These are phyloP conservation scores for Xylaria sp. DNA, from an alignment of 2,329 filamentous ascomycete species.

Conservation along the genomic window DNA sequence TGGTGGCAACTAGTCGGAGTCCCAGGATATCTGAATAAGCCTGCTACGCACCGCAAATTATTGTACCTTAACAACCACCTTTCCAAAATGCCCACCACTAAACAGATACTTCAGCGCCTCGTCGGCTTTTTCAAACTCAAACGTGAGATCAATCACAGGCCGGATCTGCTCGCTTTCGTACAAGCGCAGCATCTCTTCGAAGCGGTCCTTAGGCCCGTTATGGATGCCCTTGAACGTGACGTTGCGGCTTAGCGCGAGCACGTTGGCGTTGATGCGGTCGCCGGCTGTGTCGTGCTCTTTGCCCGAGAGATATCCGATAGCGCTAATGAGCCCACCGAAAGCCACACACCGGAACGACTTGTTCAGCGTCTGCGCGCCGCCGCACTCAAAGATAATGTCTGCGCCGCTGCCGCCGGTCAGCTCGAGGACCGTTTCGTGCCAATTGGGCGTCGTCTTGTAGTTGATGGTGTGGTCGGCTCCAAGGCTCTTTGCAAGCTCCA, in stretches of 20 bases:
- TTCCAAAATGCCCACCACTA: slow-evolving; percentile 67
- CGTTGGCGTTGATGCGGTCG: slow-evolving; percentile 63
- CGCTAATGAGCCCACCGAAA: slow-evolving; percentile 65
- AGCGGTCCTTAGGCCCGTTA: slow-evolving; percentile 67
- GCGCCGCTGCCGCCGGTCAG: slow-evolving; percentile 60
- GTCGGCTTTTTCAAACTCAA: slow-evolving; percentile 58
- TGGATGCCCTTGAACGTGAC: slow-evolving; percentile 61
- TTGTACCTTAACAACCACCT: slow-evolving; percentile 61
- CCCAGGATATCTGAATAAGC: too few species aligned
- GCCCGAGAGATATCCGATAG: slow-evolving; percentile 56
- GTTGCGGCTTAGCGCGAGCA: slow-evolving; percentile 55
- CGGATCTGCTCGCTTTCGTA: slow-evolving; percentile 58
- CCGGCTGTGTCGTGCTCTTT: slow-evolving; percentile 59
- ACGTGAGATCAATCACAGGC: slow-evolving; percentile 61
- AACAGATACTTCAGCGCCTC: slow-evolving; percentile 65
- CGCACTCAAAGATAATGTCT: slow-evolving; percentile 67
- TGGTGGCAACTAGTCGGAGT: too few species aligned
- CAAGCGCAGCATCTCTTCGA: slow-evolving; percentile 65
- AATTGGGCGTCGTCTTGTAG: slow-evolving; percentile 63
- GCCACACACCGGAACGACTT: slow-evolving; percentile 65
- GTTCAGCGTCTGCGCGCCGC: slow-evolving; percentile 62
- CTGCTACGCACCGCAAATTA: not conserved
- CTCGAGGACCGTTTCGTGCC: slow-evolving; percentile 61
- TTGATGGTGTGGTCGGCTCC: slow-evolving; percentile 66
- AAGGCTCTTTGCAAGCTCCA: slow-evolving; percentile 58